Base-by-base conservation (phyloP, 768 basidiomycete genomes). In the Mycena floridula region DNA sequence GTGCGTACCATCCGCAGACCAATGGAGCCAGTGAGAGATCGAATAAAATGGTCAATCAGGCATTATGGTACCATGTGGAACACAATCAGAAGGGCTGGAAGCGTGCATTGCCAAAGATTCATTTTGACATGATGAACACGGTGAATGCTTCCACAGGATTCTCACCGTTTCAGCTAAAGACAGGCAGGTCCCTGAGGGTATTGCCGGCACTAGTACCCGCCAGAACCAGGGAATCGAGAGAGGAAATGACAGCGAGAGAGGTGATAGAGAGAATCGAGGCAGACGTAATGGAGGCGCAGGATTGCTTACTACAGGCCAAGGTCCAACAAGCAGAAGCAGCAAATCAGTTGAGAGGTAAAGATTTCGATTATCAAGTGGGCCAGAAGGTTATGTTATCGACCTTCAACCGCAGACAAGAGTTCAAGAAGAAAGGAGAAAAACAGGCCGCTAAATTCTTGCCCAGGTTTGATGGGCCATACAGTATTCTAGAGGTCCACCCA, bases 401-500 rank as follows among this genome's bases (percentile, higher is more conserved):
- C 37, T 51, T 11, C 49, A 67, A 27, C 48, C 56, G 0, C 25
- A 52, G 0, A 37, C 47, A 65, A 1, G 71, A 64, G 42, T 53
- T 54, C 21, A n/a, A 41, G 0, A 27, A 36, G 0, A 24, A 40
- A 4, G 59, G 57, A 0, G 49, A 57, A 0, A 53, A 57, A 11
- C 54, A 56, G 0, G 56, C 59, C 0, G 65, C 65, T 0, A 73
- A 73, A 42, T 69, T 70, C 36, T 62, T 73, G 53, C 61, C 61
- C 0, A 37, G 55, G 0, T 66, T 43, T n/a, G 58, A 72, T 37
- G 57, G 65, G 0, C 65, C 60, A 0, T 67, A 61, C 28, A 38
- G 4, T 0, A 46, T 74, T 2, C 25, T 50, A 0, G 37, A 51
- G 0, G 54, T 57, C 0, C 37, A 60, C n/a, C 26, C 38, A 0